These are phyloP conservation scores for Spinacia oleracea DNA, from an alignment of 179 eudicot genomes.

Conservation along the genomic window DNA sequence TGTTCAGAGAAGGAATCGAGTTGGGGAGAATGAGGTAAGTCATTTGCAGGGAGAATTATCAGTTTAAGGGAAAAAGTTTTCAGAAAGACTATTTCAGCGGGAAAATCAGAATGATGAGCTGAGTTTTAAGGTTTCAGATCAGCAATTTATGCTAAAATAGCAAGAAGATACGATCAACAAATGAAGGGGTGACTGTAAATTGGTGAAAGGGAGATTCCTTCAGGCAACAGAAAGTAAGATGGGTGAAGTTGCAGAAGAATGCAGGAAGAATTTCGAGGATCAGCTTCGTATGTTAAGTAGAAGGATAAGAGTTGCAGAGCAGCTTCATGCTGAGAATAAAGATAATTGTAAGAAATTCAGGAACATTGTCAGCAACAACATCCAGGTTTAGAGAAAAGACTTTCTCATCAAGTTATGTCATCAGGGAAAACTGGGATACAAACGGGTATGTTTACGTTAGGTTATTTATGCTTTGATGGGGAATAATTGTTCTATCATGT, in stretches of 20 bases:
- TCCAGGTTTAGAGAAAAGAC: slow-evolving; percentile 34
- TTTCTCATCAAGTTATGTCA: slow-evolving; percentile 16
- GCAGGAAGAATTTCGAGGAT: slow-evolving; percentile 65
- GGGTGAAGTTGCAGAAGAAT: slow-evolving; percentile 68
- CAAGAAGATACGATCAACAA: slow-evolving; percentile 44
- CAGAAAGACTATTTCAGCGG: slow-evolving; percentile 26
- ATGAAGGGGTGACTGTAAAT: slow-evolving; percentile 40
- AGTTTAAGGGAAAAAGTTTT: slow-evolving; percentile 21
- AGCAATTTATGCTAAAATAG: slow-evolving; percentile 33
- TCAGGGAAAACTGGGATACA: slow-evolving; percentile 33
- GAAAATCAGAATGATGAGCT: slow-evolving; percentile 51
- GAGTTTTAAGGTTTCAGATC: slow-evolving; percentile 39
- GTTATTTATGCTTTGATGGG: no score
- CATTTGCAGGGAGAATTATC: slow-evolving; percentile 28
- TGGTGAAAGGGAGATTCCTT: slow-evolving; percentile 37
- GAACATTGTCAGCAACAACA: slow-evolving; percentile 53
- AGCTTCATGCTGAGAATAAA: slow-evolving; percentile 64
- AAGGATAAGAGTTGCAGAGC: slow-evolving; percentile 80
- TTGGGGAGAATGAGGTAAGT: slow-evolving; percentile 28
- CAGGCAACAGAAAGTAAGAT: slow-evolving; percentile 57
- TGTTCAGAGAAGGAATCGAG: slow-evolving; percentile 23
- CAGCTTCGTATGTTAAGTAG: slow-evolving; percentile 58
- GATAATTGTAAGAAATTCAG: slow-evolving; percentile 49
- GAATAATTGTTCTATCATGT: no score
- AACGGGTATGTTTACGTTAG: no score